Evolutionary conservation across 148 eudicot species (phyloP), one percentile per base, ranked within the genome.

Genomic region (Heliosperma pusillum): DNA sequence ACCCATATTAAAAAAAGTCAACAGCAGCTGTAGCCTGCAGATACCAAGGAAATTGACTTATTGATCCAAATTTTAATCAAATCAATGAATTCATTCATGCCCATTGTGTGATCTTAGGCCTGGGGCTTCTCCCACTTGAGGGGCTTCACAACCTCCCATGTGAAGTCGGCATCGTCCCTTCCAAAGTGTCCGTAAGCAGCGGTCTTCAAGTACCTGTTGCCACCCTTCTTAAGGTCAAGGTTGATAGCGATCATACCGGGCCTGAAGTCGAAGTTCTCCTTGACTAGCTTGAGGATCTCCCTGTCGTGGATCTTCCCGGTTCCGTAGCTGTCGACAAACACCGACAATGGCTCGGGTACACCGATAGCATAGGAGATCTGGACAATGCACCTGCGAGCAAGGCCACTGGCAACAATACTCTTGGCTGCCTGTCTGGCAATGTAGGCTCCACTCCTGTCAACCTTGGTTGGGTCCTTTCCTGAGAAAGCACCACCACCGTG

Each of bases 341-440:
- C 88, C 0, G 91, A 88, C 78, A 88, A 80, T 1, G 91, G 91
- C 85, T 88, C 91, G 1, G 91, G 91, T 44, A 88, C 89, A 74
- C 91, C 91, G 63, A 88, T 88, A 52, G 91, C 91, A 47, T 88
- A 88, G 5, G 91, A 88, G 61, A 88, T 86, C 84, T 88, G 91
- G 53, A 88, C 91, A 59, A 84, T 79, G 63, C 86, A 85, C 89
- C 91, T 84, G 10, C 91, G 65, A 63, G 91, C 91, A 15, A 86
- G 87, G 33, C 89, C 89, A 45, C 70, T 88, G 3, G 92, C 92
- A 0, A 88, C 89, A 20, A 88, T 88, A 73, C 91, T 87, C 85
- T 87, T 85, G 19, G 90, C 88, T 12, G 90, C 90, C 78, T 87
- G 88, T 75, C 91, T 82, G 61, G 84, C 89, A 45, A 86, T 81